Base-by-base conservation (phyloP, 345 rosid species). In the Gossypium arboreum region DNA sequence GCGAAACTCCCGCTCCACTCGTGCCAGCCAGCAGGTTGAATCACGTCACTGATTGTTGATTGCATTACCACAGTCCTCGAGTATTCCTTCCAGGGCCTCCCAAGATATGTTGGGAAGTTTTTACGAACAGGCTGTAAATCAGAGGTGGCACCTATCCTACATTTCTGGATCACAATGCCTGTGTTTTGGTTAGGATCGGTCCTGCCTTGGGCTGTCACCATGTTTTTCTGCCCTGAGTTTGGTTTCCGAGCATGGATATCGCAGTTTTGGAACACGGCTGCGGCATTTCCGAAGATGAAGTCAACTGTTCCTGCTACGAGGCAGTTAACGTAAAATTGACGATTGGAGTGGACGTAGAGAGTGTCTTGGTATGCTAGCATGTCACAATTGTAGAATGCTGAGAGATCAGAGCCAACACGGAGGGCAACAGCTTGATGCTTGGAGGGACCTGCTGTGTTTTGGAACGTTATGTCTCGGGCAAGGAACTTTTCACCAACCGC, bases 151-250 rank as follows among this genome's bases (percentile, higher is more conserved):
- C 92, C 95, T 27, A 94, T 94, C 73, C 98, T 74, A 3, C 83
- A 88, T 63, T 90, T 94, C 12, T 94, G 98, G 48, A 94, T 93
- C 15, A 94, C 98, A 11, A 93, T 94, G 22, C 98, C 98, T 0
- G 98, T 94, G 92, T 90, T 90, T 54, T 94, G 98, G 76, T 94
- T 93, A 1, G 96, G 92, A 73, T 94, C 98, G 0, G 79, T 81
- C 24, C 98, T 79, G 71, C 98, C 98, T 56, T 94, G 98, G 5
- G 98, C 98, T 0, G 98, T 94, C 54, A 94, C 84, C 98, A 94
- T 94, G 83, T 93, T 94, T 71, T 91, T 94, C 84, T 94, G 98
- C 12, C 98, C 98, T 0, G 98, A 73, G 10, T 83, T 76, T 9
- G 98, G 98, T 1, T 71, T 81, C 7, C 98, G 94, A 12, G 98